A percentile compares a stretch with the other conserved stretches of the same genome.
These are phyloP conservation scores for Torrubiella hemipterigena DNA, from an alignment of 2,329 filamentous ascomycete genomes.

Conservation along the genomic window DNA sequence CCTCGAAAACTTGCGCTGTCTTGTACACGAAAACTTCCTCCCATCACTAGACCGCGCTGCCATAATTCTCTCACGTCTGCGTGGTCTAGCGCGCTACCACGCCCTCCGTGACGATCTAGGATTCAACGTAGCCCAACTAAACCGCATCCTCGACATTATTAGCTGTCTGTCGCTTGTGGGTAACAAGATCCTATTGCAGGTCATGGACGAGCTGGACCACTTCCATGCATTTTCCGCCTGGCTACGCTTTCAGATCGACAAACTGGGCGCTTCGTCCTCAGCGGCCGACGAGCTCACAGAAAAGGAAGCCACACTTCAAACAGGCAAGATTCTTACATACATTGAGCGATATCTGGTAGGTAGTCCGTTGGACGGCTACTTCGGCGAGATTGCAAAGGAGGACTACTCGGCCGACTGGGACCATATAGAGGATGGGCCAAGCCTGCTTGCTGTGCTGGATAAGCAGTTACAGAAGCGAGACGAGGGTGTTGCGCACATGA, in stretches of 20 bases:
- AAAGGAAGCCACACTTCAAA: conserved; percentile 65
- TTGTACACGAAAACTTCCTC: conserved; percentile 79
- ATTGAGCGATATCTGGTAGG: conserved; percentile 57
- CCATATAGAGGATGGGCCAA: conserved; percentile 29
- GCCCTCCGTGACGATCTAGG: conserved; percentile 54
- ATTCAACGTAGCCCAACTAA: conserved; percentile 51
- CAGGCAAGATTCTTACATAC: conserved; percentile 62
- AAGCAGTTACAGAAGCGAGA: conserved; percentile 36
- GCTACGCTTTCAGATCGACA: conserved; percentile 74
- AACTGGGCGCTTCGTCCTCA: conserved; percentile 51
- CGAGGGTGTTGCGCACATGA: conserved; percentile 30
- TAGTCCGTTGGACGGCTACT: conserved; percentile 53
- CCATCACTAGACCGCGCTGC: conserved; percentile 76
- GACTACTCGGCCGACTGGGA: conserved; percentile 36
- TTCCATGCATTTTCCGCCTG: conserved; percentile 73
- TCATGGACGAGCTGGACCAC: conserved; percentile 65
- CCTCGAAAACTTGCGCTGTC: conserved; percentile 61
- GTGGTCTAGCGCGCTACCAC: conserved; percentile 73
- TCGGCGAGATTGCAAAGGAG: conserved; percentile 36
- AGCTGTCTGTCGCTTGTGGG: conserved; percentile 64
- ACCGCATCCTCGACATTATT: conserved; percentile 55
- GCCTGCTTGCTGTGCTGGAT: conserved; percentile 35
- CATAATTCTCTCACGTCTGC: conserved; percentile 70
- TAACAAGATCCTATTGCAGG: conserved; percentile 58
- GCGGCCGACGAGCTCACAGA: conserved; percentile 62